Base-by-base conservation (phyloP, 345 rosid species). In the Durio zibethinus region DNA sequence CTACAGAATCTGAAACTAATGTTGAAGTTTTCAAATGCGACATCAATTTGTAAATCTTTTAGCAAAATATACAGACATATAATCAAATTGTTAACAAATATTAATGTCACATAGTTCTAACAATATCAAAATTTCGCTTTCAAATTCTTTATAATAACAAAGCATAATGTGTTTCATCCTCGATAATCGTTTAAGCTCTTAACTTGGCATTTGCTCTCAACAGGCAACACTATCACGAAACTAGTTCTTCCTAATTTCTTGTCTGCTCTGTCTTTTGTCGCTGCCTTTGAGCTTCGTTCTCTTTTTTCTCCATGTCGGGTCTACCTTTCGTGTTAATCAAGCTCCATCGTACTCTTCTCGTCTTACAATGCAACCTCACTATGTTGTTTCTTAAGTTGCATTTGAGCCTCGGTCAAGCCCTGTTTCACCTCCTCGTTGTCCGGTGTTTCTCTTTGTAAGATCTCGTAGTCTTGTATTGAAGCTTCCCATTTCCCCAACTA, bases 401-500 rank as follows among this genome's bases (percentile, higher is more conserved):
- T 73, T 76, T 81, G 83, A 53, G 88, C 97, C 48, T 92, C 92
- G 6, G 77, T 75, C 67, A 92, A 86, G 0, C 85, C 90, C 73
- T 77, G 80, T 9, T 15, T 67, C 60, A 91, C 90, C 69, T 90
- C 93, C 60, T 92, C 95, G 73, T 92, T 89, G 1, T 87, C 98
- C 0, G 93, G 93, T 20, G 85, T 72, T 76, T 91, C 92, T 71
- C 60, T 86, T 27, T 43, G 83, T 87, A 93, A 79, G 14, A 86
- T 77, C 80, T 91, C 95, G 12, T 90, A 96, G 79, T 96, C 99
- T 72, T 85, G 86, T 21, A 86, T 70, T 2, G 90, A 86, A 25
- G 90, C 78, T 72, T 92, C 95, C 97, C 91, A 93, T 63, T 86
- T 89, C 43, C 82, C 84, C 69, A 93, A 77, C 99, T 95, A 74